These are phyloP conservation scores for Rhamnella rubrinervis DNA, from an alignment of 331 rosid genomes.

Conservation along the genomic window DNA sequence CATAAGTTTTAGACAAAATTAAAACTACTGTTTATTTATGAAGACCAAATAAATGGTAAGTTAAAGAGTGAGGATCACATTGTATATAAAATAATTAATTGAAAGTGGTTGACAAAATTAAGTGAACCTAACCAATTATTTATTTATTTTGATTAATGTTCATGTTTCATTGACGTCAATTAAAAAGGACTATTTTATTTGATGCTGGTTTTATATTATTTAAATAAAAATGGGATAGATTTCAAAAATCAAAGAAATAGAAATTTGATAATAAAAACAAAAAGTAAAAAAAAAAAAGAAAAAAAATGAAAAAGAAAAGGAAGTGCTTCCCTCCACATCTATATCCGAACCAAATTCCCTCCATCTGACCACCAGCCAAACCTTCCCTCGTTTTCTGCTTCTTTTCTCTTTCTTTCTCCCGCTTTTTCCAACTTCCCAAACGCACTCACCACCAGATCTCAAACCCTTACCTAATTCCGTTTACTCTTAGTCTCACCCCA, in stretches of 20 bases:
- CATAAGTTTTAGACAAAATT: no score
- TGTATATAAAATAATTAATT: no score
- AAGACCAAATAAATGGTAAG: no score
- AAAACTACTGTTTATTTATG: no score
- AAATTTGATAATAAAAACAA: background rate
- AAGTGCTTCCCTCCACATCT: conserved; percentile 88
- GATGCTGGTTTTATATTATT: no score
- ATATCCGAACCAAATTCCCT: conserved; percentile 96
- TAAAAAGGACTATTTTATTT: no score
- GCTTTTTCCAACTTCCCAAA: conserved; percentile 50
- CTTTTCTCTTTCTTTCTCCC: conserved; percentile 58
- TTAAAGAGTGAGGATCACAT: no score
- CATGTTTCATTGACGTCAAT: no score
- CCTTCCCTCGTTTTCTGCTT: conserved; percentile 78
- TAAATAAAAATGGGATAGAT: no score
- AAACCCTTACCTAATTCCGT: background rate
- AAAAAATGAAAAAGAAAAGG: background rate
- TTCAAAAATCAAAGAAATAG: background rate
- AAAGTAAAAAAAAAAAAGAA: background rate
- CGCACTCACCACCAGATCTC: conserved; percentile 50
- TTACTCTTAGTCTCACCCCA: background rate
- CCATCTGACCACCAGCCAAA: conserved; percentile 18
- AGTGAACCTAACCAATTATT: no score
- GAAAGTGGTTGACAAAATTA: no score
- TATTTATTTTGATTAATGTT: no score